These are phyloP conservation scores for Abelmoschus esculentus DNA, from an alignment of 345 rosid species.

Conservation along the genomic window DNA sequence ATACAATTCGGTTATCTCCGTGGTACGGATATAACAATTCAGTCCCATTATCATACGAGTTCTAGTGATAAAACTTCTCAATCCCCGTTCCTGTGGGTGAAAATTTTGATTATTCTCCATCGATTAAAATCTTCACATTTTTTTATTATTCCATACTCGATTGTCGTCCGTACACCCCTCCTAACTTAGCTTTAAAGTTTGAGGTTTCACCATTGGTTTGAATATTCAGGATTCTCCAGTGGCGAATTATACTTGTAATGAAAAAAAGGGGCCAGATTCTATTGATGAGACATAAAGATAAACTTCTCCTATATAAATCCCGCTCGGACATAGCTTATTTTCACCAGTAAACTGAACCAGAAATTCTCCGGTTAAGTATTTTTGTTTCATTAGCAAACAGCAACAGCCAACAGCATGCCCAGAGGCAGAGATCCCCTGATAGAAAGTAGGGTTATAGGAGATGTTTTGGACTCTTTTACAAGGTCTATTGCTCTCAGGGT, in stretches of 20 bases:
- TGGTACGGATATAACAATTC: too few relatives aligned
- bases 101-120: too few relatives aligned
- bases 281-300: background rate
- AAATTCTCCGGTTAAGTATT: background rate
- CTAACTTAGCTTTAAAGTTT: background rate
- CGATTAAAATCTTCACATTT: too few relatives aligned
- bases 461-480: slow-evolving; percentile 52
- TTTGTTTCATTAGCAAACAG: background rate
- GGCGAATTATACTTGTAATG: background rate
- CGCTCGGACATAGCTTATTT: background rate
- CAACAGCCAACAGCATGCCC: slow-evolving; percentile 21
- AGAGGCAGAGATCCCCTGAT: slow-evolving; percentile 54
- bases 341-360: background rate
- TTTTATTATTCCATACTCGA: too few relatives aligned
- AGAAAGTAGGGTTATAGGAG: slow-evolving; percentile 62
- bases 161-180: background rate
- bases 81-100: too few relatives aligned
- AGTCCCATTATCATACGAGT: too few relatives aligned
- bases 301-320: background rate
- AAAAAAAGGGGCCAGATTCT: background rate
- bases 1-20: too few relatives aligned
- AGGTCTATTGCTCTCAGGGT: slow-evolving; percentile 41
- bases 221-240: background rate
- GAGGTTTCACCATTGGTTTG: background rate
- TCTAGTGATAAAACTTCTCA: too few relatives aligned